Base-by-base conservation (phyloP, 2,329 filamentous ascomycete species). In the Alternaria brassicicola region DNA sequence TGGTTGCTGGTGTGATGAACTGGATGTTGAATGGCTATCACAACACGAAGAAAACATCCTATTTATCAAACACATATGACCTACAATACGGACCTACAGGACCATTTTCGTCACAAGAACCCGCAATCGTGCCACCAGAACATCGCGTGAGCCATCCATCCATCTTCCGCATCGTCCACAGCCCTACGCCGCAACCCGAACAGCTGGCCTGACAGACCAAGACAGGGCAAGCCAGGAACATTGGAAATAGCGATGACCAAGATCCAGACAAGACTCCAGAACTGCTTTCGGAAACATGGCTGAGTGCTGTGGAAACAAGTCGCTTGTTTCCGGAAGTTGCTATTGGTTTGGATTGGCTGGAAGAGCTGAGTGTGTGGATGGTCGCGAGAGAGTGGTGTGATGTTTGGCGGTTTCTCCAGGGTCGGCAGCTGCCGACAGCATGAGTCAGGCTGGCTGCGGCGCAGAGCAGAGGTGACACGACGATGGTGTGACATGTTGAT, bases 311-410 rank as follows among this genome's bases (percentile, higher is more conserved):
- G 6, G 49, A 57, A 52, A 15, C 12, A 30, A 49, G 39, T 56
- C 47, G 52, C 45, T 30, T 26, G 42, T 39, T 55, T 41, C 59
- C 52, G 55, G 59, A 41, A 25, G 45, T 41, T 57, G 26, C 31
- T 25, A 30, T 31, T 47, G 43, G 47, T 45, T 21, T 38, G 26
- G 47, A 3, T 15, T 23, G 3, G 19, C 10, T 12, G 13, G 15
- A 35, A 19, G 9, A 17, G 30, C 23, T 33, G 21, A 19, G 54
- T 54, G 33, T 28, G 13, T 36, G 41, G 30, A 36, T 41, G 55
- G 53, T 68, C 57, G 63, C 15, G 56, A 63, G 67, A 71, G 25
- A 50, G 65, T 72, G 69, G 68, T 68, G 68, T 71, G 68, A 71
- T 61, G 38, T 46, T 59, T 52, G 6, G 19, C 36, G 36, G 36